Evolutionary conservation across 2,329 filamentous ascomycete genomes (phyloP).

Genomic region (Sarocladium kiliense): DNA sequence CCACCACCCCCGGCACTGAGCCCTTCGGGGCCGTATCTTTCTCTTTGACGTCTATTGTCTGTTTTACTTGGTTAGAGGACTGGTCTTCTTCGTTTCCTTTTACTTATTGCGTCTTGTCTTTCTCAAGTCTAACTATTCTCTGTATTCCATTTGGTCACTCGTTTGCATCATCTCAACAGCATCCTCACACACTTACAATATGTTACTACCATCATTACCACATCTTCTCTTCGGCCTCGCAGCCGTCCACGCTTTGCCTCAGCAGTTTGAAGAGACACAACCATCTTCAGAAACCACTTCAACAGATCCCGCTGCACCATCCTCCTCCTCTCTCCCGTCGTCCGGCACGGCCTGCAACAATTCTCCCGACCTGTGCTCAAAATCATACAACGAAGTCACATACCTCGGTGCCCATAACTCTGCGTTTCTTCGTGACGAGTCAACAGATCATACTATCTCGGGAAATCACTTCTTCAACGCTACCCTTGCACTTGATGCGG

Average conservation of each 20-base stretch:
- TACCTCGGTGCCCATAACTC: conserved; percentile 74
- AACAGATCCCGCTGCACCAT: background rate
- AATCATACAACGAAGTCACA: conserved; percentile 70
- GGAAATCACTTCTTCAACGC: conserved; percentile 74
- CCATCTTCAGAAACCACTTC: conserved; percentile 19
- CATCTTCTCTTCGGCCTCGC: background rate
- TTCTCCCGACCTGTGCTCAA: conserved; percentile 66
- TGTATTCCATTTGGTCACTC: background rate
- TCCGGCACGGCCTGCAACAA: conserved; percentile 65
- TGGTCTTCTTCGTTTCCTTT: background rate
- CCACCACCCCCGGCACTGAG: too few relatives aligned
- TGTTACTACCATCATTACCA: background rate
- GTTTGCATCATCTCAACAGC: background rate
- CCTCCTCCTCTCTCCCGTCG: conserved; percentile 15
- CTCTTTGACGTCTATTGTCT: too few relatives aligned
- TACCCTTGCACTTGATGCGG: conserved; percentile 63
- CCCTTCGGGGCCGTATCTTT: too few relatives aligned
- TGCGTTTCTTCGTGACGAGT: conserved; percentile 62
- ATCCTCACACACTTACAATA: background rate
- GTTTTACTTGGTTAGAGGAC: background rate
- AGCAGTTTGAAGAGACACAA: background rate
- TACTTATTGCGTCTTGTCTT: background rate
- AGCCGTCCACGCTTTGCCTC: background rate
- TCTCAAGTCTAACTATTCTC: too few relatives aligned
- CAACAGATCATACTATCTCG: conserved; percentile 55